Evolutionary conservation across 163 green algal species (phyloP), one percentile per base, ranked within the genome.

Genomic region (Chloroidium sp.): DNA sequence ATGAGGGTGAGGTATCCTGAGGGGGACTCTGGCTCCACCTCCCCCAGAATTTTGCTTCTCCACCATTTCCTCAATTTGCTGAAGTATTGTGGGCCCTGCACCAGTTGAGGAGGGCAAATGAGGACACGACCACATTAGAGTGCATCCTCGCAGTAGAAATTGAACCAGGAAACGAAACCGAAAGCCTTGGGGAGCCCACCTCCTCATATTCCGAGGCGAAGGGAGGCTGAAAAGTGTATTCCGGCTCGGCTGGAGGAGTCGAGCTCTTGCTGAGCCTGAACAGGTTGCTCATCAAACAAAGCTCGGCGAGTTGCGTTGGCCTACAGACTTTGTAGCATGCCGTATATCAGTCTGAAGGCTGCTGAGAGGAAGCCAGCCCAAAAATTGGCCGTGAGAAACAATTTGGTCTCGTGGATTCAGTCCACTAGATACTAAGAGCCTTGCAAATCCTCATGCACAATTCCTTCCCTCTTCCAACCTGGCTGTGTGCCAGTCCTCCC

Each of bases 1-100:
- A 92, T 91, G 3, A 92, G 86, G 0, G 89, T 91, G 4, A 92
- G 81, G 78, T 92, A 92, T 61, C 86, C 84, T 62, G 79, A 87
- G 2, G 84, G 81, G 3, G 84, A 78, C 2, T 82, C 76, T 58
- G 78, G 79, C 68, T 84, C 80, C 59, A 67, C 13, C 62, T 62
- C 57, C 62, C 79, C 62, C 61, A 78, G 79, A 4, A 83, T 69
- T 12, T 83, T 78, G 4, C 62, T 58, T 57, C 62, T 13, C 69
- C 79, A 86, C 83, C 81, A 86, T 12, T 68, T 0, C 67, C 81
- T 82, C 2, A 83, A 58, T 68, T 64, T 82, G 74, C 2, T 0
- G 80, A 78, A 13, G 69, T n/a, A 3, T 14, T 69, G 36, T 78
- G 59, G 3, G 57, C n/a, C 57, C 72, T 10, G 3, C 10, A 10